phyloP scores from a whole-genome alignment of 768 basidiomycete genomes.

The Exidia glandulosa region DNA sequence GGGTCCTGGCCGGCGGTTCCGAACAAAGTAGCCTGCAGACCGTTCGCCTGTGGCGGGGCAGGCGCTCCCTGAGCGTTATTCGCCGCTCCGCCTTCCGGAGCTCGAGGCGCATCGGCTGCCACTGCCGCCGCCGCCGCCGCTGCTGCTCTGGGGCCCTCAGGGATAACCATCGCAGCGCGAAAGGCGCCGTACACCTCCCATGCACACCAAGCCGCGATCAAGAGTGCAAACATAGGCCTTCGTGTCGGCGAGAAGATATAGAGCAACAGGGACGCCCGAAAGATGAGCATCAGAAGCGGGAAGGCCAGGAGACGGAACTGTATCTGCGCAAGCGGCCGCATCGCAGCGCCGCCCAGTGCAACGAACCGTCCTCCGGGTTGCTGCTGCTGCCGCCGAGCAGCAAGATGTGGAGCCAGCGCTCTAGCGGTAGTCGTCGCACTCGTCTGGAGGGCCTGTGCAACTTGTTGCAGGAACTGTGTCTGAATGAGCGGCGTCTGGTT shows the following conservation, averaged over 20 bases:
- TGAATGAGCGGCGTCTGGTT: conserved; percentile 1
- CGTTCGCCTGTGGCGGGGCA: conserved; percentile 4
- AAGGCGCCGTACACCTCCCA: conserved; percentile 71
- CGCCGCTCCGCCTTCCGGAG: background rate
- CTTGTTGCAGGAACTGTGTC: conserved; percentile 1
- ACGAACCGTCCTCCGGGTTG: conserved; percentile 13
- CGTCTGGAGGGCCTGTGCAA: conserved; percentile 1
- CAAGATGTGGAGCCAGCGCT: conserved; percentile 26
- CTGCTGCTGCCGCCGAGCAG: conserved; percentile 10
- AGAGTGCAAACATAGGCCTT: conserved; percentile 56
- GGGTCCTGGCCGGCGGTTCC: conserved; percentile 16
- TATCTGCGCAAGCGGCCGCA: conserved; percentile 23
- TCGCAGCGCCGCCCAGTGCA: conserved; percentile 20
- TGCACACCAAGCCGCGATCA: conserved; percentile 57
- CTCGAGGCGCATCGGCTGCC: conserved; percentile 7
- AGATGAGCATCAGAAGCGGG: conserved; percentile 54
- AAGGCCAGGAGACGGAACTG: conserved; percentile 56
- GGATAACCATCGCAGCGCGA: conserved; percentile 27
- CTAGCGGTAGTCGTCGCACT: background rate
- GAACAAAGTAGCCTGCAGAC: background rate
- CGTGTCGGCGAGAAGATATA: conserved; percentile 70
- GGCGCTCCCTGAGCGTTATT: conserved; percentile 4
- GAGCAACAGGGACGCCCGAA: conserved; percentile 56
- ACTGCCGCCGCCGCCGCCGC: background rate
- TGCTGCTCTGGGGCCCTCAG: conserved; percentile 12